A percentile compares a stretch with the other conserved stretches of the same genome.
Conservation (phyloP, 768 basidiomycete species). For the Auriscalpium orientale region DNA sequence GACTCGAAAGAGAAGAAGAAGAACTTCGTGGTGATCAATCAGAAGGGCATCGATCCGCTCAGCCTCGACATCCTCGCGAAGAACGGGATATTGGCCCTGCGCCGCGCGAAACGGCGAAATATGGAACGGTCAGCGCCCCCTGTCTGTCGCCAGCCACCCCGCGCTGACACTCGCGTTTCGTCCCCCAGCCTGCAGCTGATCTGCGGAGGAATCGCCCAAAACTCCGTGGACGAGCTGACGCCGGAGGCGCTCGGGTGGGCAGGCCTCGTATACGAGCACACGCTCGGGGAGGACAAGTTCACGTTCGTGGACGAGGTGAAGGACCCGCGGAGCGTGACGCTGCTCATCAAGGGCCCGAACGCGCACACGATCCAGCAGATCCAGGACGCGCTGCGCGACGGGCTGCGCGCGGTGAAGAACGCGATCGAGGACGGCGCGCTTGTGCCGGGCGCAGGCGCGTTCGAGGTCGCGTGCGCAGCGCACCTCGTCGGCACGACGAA, state of each 20-base stretch:
- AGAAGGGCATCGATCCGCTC: constrained; percentile 98
- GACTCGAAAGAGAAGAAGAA: constrained; percentile 75
- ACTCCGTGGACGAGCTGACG: constrained; percentile 93
- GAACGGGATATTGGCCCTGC: constrained; percentile 90
- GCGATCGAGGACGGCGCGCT: constrained; percentile 84
- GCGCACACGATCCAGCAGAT: constrained; percentile 93
- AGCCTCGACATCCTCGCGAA: constrained; percentile 93
- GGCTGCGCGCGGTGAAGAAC: constrained; percentile 93
- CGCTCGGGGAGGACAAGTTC: constrained; percentile 96
- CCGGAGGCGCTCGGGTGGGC: constrained; percentile 94
- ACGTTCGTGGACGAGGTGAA: constrained; percentile 97
- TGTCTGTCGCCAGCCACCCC: constrained; percentile 1
- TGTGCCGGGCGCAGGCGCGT: constrained; percentile 96
- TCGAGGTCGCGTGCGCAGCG: constrained; percentile 87
- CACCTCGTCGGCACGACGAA: constrained; percentile 77
- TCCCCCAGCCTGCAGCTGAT: constrained; percentile 74
- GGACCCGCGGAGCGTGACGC: constrained; percentile 88
- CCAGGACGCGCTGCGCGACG: constrained; percentile 96
- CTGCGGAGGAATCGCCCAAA: constrained; percentile 92
- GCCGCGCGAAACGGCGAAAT: constrained; percentile 94
- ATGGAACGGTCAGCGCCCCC: constrained; percentile 92
- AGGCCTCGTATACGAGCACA: constrained; percentile 97
- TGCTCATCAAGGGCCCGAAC: constrained; percentile 97
- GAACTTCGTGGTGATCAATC: constrained; percentile 93
- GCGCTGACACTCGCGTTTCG: background rate